Conservation (phyloP, 306 rosid genomes). For the Prunus davidiana region DNA sequence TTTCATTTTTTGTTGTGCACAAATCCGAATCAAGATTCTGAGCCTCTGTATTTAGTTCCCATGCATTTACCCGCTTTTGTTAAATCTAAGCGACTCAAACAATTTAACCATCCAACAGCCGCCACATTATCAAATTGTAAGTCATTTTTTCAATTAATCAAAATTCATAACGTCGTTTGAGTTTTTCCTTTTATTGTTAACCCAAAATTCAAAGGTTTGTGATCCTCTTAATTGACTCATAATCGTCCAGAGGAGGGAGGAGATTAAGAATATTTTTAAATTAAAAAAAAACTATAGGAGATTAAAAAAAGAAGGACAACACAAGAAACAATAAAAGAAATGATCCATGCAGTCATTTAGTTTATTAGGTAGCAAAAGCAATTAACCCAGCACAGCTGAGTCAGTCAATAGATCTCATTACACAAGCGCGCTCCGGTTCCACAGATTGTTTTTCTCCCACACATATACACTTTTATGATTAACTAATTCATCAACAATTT, state of each 20-base stretch:
- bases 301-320: neutral
- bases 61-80: rapidly evolving
- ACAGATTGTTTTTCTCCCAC: neutral
- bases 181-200: too few species aligned
- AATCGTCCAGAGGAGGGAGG: too few species aligned
- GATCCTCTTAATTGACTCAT: neutral
- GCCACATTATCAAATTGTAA: too few species aligned
- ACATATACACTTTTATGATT: neutral
- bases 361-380: neutral
- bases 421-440: neutral
- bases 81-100: too few species aligned
- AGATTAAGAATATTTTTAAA: too few species aligned
- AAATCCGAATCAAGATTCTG: neutral
- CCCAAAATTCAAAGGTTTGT: too few species aligned
- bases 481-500: conserved; percentile 4
- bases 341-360: neutral
- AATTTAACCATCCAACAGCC: too few species aligned
- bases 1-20: neutral
- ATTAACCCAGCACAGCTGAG: neutral
- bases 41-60: too few species aligned
- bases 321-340: neutral
- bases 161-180: too few species aligned
- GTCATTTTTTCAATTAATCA: too few species aligned
- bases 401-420: neutral
- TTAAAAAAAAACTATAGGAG: too few species aligned